phyloP scores from a whole-genome alignment of 805 yeast species.

The Candida sithepensis region DNA sequence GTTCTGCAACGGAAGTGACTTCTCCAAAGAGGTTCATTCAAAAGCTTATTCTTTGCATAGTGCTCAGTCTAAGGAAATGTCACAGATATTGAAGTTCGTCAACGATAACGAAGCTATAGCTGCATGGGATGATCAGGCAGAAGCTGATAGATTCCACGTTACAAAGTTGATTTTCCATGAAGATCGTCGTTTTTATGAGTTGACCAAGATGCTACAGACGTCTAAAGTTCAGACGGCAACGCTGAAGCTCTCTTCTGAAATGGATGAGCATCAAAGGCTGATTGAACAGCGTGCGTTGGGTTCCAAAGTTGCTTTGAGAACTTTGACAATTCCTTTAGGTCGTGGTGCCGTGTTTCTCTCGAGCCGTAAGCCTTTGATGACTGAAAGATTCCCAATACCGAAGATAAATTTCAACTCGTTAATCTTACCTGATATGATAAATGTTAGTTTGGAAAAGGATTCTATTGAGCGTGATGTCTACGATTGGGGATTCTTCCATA shows the following conservation, averaged over 20 bases:
- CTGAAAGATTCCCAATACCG: conserved; percentile 82
- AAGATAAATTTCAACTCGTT: conserved; percentile 64
- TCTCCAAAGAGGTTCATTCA: conserved; percentile 4
- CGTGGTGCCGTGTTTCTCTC: conserved; percentile 70
- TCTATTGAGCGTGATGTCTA: conserved; percentile 44
- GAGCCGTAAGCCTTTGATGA: conserved; percentile 70
- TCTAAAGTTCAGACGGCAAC: conserved; percentile 58
- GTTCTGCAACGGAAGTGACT: conserved; percentile 8
- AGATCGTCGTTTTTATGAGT: conserved; percentile 78
- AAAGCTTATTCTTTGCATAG: conserved; percentile 1
- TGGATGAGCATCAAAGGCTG: conserved; percentile 54
- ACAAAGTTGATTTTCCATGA: conserved; percentile 68
- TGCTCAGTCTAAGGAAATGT: conserved; percentile 35
- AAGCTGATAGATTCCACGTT: conserved; percentile 63
- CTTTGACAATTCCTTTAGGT: conserved; percentile 74
- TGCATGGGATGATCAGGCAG: conserved; percentile 71
- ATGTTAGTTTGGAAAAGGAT: conserved; percentile 56
- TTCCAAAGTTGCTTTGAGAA: conserved; percentile 59
- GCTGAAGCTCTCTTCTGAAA: conserved; percentile 34
- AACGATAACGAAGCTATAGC: conserved; percentile 43
- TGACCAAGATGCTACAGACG: conserved; percentile 66
- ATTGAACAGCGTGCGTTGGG: conserved; percentile 56
- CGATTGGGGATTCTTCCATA: conserved; percentile 88
- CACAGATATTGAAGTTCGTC: conserved; percentile 37
- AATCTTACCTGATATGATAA: conserved; percentile 61